Evolutionary conservation across 148 eudicot genomes (phyloP), one percentile per base, ranked within the genome.

Genomic region (Amaranthus palmeri): DNA sequence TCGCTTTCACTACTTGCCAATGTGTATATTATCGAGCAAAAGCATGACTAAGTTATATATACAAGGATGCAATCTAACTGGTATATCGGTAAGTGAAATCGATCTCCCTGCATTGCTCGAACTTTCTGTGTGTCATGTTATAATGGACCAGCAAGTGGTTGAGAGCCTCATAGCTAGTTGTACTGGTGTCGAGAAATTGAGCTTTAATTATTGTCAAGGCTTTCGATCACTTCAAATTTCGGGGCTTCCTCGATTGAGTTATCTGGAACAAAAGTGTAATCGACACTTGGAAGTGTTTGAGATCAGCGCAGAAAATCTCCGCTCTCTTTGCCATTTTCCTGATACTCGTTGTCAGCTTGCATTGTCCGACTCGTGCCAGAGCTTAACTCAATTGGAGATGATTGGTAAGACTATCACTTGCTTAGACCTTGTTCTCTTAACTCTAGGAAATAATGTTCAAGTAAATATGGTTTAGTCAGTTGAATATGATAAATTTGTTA

Each of bases 41-140:
- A 10, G 50, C 10, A 43, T 64, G 9, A 64, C 50, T n/a, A 42
- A 45, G 45, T 64, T 64, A 15, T 12, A 1, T 43, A 36, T 64
- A 44, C 44, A n/a, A 9, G n/a, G 49, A n/a, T 64, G 67, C n/a
- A 43, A 64, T n/a, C 8, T 64, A 12, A 4, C 50, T 43, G 45
- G 67, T 44, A 14, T 46, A 64, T 7, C 46, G 44, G 8, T 45
- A 3, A 36, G 25, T 53, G 43, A 9, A 52, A 53, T 68, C 10
- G 40, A 68, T 9, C 60, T 68, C 17, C 71, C 60, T 54, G 11
- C 59, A 10, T 68, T 68, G 48, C 17, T 45, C 2, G 59, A 68
- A 44, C 71, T 68, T 52, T 52, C 59, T 25, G 15, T 68, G 13
- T 9, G 10, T 1, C 0, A 9, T 9, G 60, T 68, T 10, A 12